A percentile compares a stretch with the other conserved stretches of the same genome.
phyloP scores from a whole-genome alignment of 106 monocot genomes.

The Chionographis japonica region DNA sequence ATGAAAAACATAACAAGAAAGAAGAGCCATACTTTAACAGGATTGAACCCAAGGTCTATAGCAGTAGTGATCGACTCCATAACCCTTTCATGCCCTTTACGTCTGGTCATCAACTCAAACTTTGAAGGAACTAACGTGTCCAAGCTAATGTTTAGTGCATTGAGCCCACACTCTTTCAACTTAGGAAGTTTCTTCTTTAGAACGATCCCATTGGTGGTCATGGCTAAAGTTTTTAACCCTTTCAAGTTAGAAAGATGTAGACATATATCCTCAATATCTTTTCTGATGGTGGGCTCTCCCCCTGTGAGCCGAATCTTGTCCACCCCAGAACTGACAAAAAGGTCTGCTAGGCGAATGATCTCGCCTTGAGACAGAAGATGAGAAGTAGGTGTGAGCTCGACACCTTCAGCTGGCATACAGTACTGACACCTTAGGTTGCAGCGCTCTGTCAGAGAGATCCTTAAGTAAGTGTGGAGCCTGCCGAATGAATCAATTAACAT shows the following conservation, averaged over 20 bases:
- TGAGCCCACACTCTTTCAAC: conserved; percentile 80
- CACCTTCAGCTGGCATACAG: conserved; percentile 98
- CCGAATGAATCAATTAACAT: conserved; percentile 89
- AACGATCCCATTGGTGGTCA: conserved; percentile 91
- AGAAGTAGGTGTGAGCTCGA: conserved; percentile 68
- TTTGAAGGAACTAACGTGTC: conserved; percentile 94
- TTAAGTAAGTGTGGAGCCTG: conserved; percentile 80
- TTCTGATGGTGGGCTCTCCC: conserved; percentile 93
- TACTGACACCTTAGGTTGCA: conserved; percentile 97
- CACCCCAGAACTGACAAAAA: conserved; percentile 84
- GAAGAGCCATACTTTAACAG: conserved; percentile 66
- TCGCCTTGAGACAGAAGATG: conserved; percentile 65
- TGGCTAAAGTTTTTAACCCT: conserved; percentile 85
- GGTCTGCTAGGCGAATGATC: conserved; percentile 66
- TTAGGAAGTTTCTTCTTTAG: conserved; percentile 85
- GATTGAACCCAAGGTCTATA: conserved; percentile 75
- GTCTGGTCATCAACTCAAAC: conserved; percentile 98
- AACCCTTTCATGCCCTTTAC: conserved; percentile 82
- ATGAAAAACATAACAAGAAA: background rate
- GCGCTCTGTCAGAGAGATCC: conserved; percentile 91
- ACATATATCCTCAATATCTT: conserved; percentile 95
- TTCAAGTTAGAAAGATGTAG: conserved; percentile 60
- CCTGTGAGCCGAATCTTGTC: conserved; percentile 92
- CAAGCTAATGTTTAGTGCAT: conserved; percentile 84
- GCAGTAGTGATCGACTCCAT: conserved; percentile 79